Conservation (phyloP, 441 rosid species). For the Theobroma grandiflorum region DNA sequence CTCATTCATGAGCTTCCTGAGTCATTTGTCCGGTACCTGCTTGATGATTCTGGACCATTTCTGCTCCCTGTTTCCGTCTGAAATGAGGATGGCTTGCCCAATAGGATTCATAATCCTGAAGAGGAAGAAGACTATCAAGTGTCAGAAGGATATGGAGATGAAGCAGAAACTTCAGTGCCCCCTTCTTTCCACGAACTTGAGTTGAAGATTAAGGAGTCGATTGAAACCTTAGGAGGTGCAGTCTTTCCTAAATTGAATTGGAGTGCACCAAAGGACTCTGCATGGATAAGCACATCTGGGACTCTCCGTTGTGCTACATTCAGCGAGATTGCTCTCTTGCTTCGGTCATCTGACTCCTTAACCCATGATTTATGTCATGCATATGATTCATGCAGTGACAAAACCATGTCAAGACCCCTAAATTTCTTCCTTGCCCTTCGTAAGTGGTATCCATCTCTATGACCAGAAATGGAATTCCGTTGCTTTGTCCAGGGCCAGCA, state of each 20-base stretch:
- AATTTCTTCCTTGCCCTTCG: slow-evolving; percentile 81
- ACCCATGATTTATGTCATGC: slow-evolving; percentile 78
- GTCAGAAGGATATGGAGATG: slow-evolving; percentile 72
- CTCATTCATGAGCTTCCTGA: slow-evolving; percentile 73
- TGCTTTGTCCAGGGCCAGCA: slow-evolving; percentile 63
- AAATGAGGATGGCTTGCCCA: slow-evolving; percentile 75
- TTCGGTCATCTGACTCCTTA: slow-evolving; percentile 77
- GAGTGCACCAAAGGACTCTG: slow-evolving; percentile 90
- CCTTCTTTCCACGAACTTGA: slow-evolving; percentile 74
- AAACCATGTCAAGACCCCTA: slow-evolving; percentile 53
- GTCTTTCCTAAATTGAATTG: slow-evolving; percentile 82
- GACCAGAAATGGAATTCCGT: slow-evolving; percentile 80
- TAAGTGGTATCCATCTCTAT: slow-evolving; percentile 71
- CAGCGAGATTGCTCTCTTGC: slow-evolving; percentile 74
- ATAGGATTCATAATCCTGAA: slow-evolving; percentile 63
- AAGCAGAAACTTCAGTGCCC: slow-evolving; percentile 51
- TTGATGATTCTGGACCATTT: slow-evolving; percentile 76
- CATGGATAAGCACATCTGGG: slow-evolving; percentile 85
- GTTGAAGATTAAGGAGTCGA: slow-evolving; percentile 62
- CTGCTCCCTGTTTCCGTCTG: slow-evolving; percentile 70
- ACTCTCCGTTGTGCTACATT: slow-evolving; percentile 70
- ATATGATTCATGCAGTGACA: slow-evolving; percentile 69
- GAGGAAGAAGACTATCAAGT: slow-evolving; percentile 76
- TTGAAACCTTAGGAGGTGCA: slow-evolving; percentile 65
- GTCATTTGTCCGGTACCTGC: slow-evolving; percentile 68